phyloP scores from a whole-genome alignment of 257 asterid species.

The Phtheirospermum japonicum region DNA sequence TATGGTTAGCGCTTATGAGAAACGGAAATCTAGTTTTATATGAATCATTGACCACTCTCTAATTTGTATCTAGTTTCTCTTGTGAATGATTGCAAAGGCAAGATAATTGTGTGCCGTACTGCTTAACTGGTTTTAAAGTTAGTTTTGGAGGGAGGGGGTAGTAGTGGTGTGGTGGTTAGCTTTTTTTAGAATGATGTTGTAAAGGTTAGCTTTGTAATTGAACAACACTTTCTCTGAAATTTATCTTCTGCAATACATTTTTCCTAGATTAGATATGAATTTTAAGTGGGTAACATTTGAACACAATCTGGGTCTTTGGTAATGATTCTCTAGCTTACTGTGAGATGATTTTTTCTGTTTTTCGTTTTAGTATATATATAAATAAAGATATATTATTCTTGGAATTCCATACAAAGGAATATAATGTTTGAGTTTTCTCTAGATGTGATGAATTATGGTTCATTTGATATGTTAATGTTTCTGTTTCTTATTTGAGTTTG shows the following conservation, averaged over 20 bases:
- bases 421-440: neutral
- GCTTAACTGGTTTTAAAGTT: constrained; percentile 5
- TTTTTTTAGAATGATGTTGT: neutral
- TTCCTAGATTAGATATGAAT: constrained; percentile 2
- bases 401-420: neutral
- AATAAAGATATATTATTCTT: neutral
- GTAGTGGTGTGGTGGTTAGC: constrained; percentile 16
- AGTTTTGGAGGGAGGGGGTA: no score
- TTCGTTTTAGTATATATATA: neutral
- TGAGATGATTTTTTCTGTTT: neutral
- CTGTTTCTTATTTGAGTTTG: neutral
- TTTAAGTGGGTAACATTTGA: neutral
- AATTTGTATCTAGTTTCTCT: constrained; percentile 7
- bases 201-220: constrained; percentile 7
- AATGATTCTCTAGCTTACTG: neutral
- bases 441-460: constrained; percentile 2
- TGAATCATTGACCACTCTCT: constrained; percentile 5
- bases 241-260: neutral
- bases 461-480: constrained; percentile 5
- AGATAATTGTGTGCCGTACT: constrained; percentile 5
- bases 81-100: neutral
- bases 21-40: constrained; percentile 18
- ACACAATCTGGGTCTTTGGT: neutral
- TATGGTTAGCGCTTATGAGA: neutral
- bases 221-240: neutral